Evolutionary conservation across 345 rosid genomes (phyloP), one percentile per base, ranked within the genome.

Genomic region (Turnera subulata): DNA sequence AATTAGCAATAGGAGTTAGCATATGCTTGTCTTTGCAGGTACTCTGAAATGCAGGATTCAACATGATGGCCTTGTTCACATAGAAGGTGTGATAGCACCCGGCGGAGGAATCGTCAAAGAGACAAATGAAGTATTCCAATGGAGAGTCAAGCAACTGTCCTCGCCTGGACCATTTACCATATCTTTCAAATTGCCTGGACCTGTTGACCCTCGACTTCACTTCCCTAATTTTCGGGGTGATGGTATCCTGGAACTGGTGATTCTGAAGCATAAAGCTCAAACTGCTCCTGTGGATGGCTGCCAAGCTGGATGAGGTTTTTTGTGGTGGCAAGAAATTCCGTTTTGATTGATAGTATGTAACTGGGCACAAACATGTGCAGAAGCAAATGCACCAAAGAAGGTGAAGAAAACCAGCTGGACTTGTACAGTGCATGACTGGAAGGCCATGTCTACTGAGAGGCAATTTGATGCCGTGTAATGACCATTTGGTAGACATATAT

Each of bases 171-270:
- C 96, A 0, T 83, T 85, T 73, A 68, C 78, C 0, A 40, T 89
- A 55, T 61, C 80, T 0, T 84, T 89, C 59, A 78, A 73, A 52
- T 75, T 89, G 44, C 97, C 95, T 0, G 89, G 97, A 68, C 84
- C 81, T 21, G 89, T 84, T 16, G 95, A 86, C 68, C 86, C 94
- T 19, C 78, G 94, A 39, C 65, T 86, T 22, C 59, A 74, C 65
- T 25, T 65, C 29, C 74, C 87, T 15, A 64, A 4, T 23, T 65
- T 78, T 67, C 76, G 85, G 33, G 59, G 53, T 23, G 87, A 76
- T 55, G 97, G 95, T 37, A 63, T 86, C 50, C 69, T 86, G 29
- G 95, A 89, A 78, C 95, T 61, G 45, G 76, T 84, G 55, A 80
- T 82, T 35, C 50, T 82, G 76, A 82, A 78, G 66, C 21, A n/a